Percentiles rank a stretch among this genome's conserved stretches.
These are phyloP conservation scores for Phycomyces nitens DNA, from an alignment of 192 early-diverging fungal species.

Conservation along the genomic window DNA sequence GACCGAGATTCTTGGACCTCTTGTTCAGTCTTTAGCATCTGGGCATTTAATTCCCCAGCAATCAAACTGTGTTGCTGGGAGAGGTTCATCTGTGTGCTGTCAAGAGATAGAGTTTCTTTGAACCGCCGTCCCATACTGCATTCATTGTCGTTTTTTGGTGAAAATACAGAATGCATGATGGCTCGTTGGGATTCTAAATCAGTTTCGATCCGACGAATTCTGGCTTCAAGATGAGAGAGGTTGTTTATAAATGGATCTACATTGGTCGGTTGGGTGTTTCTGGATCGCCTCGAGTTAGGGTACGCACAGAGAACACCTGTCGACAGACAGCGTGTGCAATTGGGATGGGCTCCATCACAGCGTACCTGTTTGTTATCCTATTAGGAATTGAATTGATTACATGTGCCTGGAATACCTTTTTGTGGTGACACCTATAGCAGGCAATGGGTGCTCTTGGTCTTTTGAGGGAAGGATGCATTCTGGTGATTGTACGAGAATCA, in stretches of 20 bases:
- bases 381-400: background rate
- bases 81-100: background rate
- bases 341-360: conserved; percentile 32
- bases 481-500: conserved; percentile 10
- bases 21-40: conserved; percentile 32
- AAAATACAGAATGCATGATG: conserved; percentile 17
- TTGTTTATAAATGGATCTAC: conserved; percentile 36
- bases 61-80: background rate
- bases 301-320: conserved; percentile 31
- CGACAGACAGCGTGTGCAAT: conserved; percentile 28
- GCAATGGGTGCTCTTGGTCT: conserved; percentile 38
- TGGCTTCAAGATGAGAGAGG: conserved; percentile 26
- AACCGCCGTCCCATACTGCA: background rate
- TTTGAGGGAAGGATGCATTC: conserved; percentile 29
- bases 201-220: conserved; percentile 30
- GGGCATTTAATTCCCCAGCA: background rate
- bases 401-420: conserved; percentile 23
- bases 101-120: background rate
- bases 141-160: background rate
- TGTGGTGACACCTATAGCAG: conserved; percentile 34
- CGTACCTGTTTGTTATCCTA: conserved; percentile 21
- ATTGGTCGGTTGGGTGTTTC: conserved; percentile 32
- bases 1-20: conserved; percentile 36
- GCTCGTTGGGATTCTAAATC: conserved; percentile 21
- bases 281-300: conserved; percentile 35